Evolutionary conservation across 2,329 filamentous ascomycete genomes (phyloP).

Genomic region (Fusarium fujikuroi): DNA sequence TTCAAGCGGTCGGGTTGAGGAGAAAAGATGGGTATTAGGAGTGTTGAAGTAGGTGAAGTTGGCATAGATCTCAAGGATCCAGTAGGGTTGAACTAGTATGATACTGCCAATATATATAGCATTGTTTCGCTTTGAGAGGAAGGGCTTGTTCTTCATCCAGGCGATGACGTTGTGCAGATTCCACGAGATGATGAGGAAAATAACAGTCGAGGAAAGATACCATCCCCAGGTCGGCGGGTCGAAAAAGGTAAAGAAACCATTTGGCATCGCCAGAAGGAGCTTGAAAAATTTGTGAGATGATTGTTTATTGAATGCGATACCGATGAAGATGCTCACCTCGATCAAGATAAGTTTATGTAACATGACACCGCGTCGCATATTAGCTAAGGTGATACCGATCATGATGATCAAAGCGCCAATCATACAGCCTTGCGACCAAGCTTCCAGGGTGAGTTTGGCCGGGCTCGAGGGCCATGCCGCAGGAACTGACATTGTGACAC

Average conservation of each 20-base stretch:
- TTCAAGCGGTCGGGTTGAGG: conserved; percentile 66
- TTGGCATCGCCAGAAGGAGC: conserved; percentile 66
- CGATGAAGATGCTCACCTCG: conserved; percentile 49
- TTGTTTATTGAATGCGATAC: background rate
- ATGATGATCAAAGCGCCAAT: conserved; percentile 60
- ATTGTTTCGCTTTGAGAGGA: conserved; percentile 61
- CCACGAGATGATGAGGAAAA: conserved; percentile 72
- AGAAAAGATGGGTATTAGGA: conserved; percentile 62
- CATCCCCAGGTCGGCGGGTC: conserved; percentile 65
- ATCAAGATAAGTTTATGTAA: conserved; percentile 62
- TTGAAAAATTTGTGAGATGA: conserved; percentile 36
- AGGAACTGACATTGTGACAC: background rate
- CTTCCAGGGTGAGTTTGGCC: conserved; percentile 50
- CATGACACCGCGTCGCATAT: conserved; percentile 59
- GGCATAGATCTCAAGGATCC: conserved; percentile 72
- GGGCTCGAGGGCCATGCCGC: conserved; percentile 25
- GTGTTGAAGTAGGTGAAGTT: conserved; percentile 73
- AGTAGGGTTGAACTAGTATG: conserved; percentile 69
- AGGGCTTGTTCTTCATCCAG: conserved; percentile 74
- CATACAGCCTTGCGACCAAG: conserved; percentile 61
- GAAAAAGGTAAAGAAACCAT: conserved; percentile 70
- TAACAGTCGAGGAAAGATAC: conserved; percentile 70
- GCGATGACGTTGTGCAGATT: conserved; percentile 73
- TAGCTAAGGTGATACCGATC: conserved; percentile 59
- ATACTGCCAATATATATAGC: conserved; percentile 68